phyloP scores from a whole-genome alignment of 2,329 filamentous ascomycete species.

The Diaporthe sp. region DNA sequence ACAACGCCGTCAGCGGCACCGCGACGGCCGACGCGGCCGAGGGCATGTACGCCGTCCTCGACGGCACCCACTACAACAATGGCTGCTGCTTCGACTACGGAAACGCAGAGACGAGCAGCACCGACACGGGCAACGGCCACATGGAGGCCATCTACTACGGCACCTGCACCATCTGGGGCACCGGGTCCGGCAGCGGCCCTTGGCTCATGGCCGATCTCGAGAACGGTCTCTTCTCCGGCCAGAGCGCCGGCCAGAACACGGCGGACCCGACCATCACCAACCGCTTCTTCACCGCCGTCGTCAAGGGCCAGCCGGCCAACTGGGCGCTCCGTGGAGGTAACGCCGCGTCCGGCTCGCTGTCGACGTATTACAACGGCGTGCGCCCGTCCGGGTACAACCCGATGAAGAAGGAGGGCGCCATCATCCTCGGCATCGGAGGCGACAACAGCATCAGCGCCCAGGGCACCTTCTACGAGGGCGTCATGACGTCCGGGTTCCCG shows the following conservation, averaged over 20 bases:
- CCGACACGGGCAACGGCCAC: slow-evolving; percentile 72
- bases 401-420: slow-evolving; percentile 76
- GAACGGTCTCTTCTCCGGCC: slow-evolving; percentile 75
- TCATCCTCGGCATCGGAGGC: slow-evolving; percentile 79
- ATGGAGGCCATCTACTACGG: slow-evolving; percentile 81
- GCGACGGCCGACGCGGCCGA: slow-evolving; percentile 69
- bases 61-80: slow-evolving; percentile 72
- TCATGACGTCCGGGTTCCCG: slow-evolving; percentile 74
- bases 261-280: slow-evolving; percentile 65
- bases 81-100: slow-evolving; percentile 72
- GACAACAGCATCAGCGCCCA: slow-evolving; percentile 73
- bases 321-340: slow-evolving; percentile 74
- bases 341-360: slow-evolving; percentile 65
- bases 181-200: slow-evolving; percentile 70
- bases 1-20: slow-evolving; percentile 65
- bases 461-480: slow-evolving; percentile 76
- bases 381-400: slow-evolving; percentile 72
- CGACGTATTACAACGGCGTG: slow-evolving; percentile 71
- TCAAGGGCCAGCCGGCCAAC: slow-evolving; percentile 69
- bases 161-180: slow-evolving; percentile 66
- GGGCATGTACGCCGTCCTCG: slow-evolving; percentile 73
- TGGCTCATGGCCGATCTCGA: slow-evolving; percentile 81
- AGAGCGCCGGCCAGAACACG: slow-evolving; percentile 59
- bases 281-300: slow-evolving; percentile 69
- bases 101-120: slow-evolving; percentile 66